phyloP scores from a whole-genome alignment of 2,329 filamentous ascomycete species.

The Dissoconium aciculare region DNA sequence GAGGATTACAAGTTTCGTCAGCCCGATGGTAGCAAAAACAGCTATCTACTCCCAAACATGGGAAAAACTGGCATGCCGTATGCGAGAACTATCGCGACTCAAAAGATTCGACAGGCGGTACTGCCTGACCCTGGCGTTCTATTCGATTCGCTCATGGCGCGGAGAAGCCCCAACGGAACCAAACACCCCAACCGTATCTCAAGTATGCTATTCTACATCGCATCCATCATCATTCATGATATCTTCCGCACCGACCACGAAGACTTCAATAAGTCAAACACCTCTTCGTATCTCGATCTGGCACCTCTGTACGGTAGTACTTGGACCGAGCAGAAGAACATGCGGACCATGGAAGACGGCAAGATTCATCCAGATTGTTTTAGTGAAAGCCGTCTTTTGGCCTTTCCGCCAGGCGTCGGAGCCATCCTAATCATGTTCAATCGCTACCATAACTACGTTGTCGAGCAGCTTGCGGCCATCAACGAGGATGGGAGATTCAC shows the following conservation, averaged over 20 bases:
- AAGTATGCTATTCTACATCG: slow-evolving; percentile 60
- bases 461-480: slow-evolving; percentile 63
- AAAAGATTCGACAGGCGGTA: slow-evolving; percentile 41
- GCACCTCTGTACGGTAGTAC: slow-evolving; percentile 59
- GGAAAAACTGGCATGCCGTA: slow-evolving; percentile 53
- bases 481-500: slow-evolving; percentile 72
- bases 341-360: slow-evolving; percentile 51
- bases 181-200: slow-evolving; percentile 59
- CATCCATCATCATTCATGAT: slow-evolving; percentile 49
- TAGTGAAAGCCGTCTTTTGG: slow-evolving; percentile 47
- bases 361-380: slow-evolving; percentile 58
- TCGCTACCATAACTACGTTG: slow-evolving; percentile 73
- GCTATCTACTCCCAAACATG: slow-evolving; percentile 46
- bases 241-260: slow-evolving; percentile 50
- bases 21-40: slow-evolving; percentile 39
- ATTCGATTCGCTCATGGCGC: slow-evolving; percentile 53
- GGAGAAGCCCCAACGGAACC: slow-evolving; percentile 39
- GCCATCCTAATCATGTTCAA: slow-evolving; percentile 54
- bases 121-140: slow-evolving; percentile 51
- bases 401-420: slow-evolving; percentile 55
- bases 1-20: slow-evolving; percentile 33
- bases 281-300: slow-evolving; percentile 61
- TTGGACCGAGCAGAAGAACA: slow-evolving; percentile 48
- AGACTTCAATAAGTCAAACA: slow-evolving; percentile 49
- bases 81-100: slow-evolving; percentile 48